Conservation (phyloP, 768 basidiomycete species). For the Amanita phalloides region DNA sequence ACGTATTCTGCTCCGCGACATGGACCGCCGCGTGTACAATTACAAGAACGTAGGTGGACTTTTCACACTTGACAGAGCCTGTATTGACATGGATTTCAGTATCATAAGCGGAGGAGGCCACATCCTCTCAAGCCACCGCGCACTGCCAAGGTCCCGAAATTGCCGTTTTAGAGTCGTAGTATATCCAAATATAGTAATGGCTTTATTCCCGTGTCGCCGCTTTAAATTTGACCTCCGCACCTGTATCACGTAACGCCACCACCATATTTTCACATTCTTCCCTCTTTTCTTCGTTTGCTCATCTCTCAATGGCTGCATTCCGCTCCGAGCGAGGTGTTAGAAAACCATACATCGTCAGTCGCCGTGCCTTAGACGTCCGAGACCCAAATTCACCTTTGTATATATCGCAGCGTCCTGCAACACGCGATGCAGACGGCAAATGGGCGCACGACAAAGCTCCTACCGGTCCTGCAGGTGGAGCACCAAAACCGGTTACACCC, state of each 20-base stretch:
- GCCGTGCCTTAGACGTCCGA: not conserved
- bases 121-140: constrained; percentile 48
- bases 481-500: constrained; percentile 17
- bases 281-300: not conserved
- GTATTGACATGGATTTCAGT: constrained; percentile 18
- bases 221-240: not conserved
- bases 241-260: not conserved
- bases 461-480: constrained; percentile 23
- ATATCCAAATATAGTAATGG: not conserved
- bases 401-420: constrained; percentile 38
- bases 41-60: constrained; percentile 51
- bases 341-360: constrained; percentile 33
- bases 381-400: not conserved
- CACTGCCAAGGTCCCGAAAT: constrained; percentile 38
- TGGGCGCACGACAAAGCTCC: constrained; percentile 76
- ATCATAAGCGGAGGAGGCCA: constrained; percentile 39
- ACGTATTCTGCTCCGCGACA: constrained; percentile 53
- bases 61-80: not conserved
- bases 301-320: constrained; percentile 4
- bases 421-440: constrained; percentile 45
- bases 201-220: not conserved
- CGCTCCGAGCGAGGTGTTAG: constrained; percentile 19
- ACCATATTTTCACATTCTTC: not conserved
- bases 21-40: constrained; percentile 52
- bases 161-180: constrained; percentile 39